Evolutionary conservation across 768 basidiomycete species (phyloP).

Genomic region (Lactarius hengduanensis): DNA sequence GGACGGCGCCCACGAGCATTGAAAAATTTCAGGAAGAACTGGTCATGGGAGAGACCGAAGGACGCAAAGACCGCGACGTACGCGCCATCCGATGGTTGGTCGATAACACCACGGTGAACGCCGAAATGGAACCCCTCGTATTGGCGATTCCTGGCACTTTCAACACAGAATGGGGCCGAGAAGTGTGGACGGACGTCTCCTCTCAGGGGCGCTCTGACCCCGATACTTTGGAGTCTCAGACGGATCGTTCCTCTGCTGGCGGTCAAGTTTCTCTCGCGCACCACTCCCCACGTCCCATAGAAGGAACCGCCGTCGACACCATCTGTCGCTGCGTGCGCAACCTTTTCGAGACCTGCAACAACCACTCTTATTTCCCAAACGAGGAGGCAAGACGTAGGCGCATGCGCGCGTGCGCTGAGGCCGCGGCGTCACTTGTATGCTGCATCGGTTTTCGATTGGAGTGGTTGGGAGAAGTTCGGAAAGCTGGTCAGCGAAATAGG

Average conservation of each 20-base stretch:
- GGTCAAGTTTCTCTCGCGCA: background rate
- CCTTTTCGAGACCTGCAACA: conserved; percentile 5
- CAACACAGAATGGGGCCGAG: conserved; percentile 6
- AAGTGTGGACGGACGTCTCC: conserved; percentile 11
- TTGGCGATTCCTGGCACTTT: conserved; percentile 18
- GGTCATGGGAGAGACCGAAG: conserved; percentile 11
- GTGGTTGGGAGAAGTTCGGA: conserved; percentile 5
- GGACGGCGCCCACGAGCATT: background rate
- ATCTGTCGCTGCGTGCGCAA: conserved; percentile 3
- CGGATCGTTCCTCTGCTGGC: background rate
- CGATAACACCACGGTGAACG: background rate
- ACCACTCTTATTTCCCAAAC: background rate
- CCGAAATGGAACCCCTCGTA: conserved; percentile 8
- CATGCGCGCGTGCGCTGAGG: conserved; percentile 3
- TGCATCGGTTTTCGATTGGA: background rate
- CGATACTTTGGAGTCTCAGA: background rate
- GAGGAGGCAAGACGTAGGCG: conserved; percentile 5
- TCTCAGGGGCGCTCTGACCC: background rate
- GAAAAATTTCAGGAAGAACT: background rate
- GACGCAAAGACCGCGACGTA: conserved; percentile 1
- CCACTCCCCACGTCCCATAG: background rate
- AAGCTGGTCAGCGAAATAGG: conserved; percentile 4
- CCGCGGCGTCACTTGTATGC: conserved; percentile 5
- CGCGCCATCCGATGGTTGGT: conserved; percentile 12
- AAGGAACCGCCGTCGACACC: background rate